These are phyloP conservation scores for Verbascum thapsus DNA, from an alignment of 257 asterid genomes.

Conservation along the genomic window DNA sequence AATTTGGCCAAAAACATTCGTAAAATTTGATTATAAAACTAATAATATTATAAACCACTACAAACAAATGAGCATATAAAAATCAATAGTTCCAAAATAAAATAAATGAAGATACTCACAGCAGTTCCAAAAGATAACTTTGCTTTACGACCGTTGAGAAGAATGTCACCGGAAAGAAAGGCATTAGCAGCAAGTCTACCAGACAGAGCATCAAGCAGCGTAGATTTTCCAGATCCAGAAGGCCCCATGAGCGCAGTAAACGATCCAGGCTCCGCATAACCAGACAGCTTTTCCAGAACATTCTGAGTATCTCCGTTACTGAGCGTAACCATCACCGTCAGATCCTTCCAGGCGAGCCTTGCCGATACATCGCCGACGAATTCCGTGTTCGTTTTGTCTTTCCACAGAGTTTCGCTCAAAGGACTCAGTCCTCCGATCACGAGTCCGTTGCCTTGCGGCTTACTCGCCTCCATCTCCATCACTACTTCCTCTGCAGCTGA, in stretches of 20 bases:
- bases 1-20: no score
- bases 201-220: conserved; percentile 87
- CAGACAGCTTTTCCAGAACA: conserved; percentile 73
- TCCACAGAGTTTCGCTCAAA: conserved; percentile 89
- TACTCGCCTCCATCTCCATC: conserved; percentile 89
- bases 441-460: conserved; percentile 77
- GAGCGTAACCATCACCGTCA: conserved; percentile 79
- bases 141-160: conserved; percentile 91
- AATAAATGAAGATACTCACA: no score
- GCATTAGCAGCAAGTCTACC: conserved; percentile 91
- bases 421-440: conserved; percentile 90
- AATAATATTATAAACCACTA: no score
- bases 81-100: no score
- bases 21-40: no score
- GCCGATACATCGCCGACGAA: conserved; percentile 91
- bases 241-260: conserved; percentile 98
- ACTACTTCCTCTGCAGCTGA: conserved; percentile 53
- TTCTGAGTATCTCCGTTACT: conserved; percentile 78
- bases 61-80: no score
- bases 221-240: conserved; percentile 94
- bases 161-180: conserved; percentile 73
- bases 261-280: conserved; percentile 93
- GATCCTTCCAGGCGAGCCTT: conserved; percentile 84
- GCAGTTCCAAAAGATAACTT: conserved; percentile 91
- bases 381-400: conserved; percentile 77